Evolutionary conservation across 78 protist species (phyloP).

Genomic region (Paratrimastix pyriformis): DNA sequence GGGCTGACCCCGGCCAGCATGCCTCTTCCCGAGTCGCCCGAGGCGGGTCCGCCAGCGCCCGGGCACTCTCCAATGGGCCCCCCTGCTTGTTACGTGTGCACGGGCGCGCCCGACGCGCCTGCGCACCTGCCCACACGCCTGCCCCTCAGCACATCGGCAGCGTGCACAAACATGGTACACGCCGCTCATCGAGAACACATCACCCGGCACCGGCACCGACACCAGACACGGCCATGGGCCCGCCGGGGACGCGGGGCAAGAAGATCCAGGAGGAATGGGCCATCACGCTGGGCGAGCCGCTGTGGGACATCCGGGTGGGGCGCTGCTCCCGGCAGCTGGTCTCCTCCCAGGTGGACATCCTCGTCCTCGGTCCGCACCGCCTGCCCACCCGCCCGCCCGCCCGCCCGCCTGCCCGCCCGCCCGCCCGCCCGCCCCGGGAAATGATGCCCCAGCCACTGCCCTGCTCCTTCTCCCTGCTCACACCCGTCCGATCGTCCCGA

Average conservation of each 20-base stretch:
- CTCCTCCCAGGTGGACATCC: not conserved
- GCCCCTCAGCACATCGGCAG: too few species aligned
- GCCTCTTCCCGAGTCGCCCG: too few species aligned
- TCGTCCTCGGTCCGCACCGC: not conserved
- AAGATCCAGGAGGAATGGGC: conserved; percentile 27
- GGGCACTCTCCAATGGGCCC: too few species aligned
- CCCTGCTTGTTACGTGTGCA: too few species aligned
- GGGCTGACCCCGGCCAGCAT: not conserved
- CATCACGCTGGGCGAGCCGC: conserved; percentile 32
- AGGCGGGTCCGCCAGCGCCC: too few species aligned
- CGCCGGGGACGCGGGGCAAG: conserved; percentile 3
- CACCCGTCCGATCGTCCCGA: not conserved
- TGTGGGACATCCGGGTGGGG: not conserved
- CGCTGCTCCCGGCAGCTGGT: not conserved
- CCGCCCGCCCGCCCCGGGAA: too few species aligned
- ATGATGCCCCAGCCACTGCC: not conserved
- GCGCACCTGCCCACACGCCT: too few species aligned
- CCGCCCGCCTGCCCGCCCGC: too few species aligned
- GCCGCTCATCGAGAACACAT: too few species aligned
- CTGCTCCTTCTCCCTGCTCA: not conserved
- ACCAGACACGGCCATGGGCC: not conserved
- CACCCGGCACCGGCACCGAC: not conserved
- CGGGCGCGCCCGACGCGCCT: too few species aligned
- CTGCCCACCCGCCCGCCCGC: too few species aligned
- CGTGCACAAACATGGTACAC: too few species aligned